These are phyloP conservation scores for Candida glaebosa DNA, from an alignment of 805 yeast genomes.

Conservation along the genomic window DNA sequence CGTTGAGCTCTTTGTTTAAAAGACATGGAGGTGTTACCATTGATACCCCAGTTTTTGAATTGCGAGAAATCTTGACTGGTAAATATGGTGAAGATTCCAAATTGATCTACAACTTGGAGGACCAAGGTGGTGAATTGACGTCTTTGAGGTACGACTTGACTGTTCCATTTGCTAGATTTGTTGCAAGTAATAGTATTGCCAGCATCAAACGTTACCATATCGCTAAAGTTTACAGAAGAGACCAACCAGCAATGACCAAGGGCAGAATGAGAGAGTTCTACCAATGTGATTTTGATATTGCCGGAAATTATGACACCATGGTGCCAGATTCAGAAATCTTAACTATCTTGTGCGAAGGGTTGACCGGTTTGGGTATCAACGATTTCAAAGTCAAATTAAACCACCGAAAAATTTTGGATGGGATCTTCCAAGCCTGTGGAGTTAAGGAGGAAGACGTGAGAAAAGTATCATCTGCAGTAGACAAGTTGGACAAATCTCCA, in stretches of 20 bases:
- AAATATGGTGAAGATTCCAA: constrained; percentile 99
- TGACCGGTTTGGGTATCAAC: constrained; percentile 74
- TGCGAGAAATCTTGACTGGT: constrained; percentile 92
- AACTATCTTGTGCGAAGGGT: constrained; percentile 79
- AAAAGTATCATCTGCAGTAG: constrained; percentile 91
- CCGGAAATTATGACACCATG: constrained; percentile 91
- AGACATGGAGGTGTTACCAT: constrained; percentile 98
- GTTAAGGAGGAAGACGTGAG: constrained; percentile 92
- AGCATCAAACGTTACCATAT: constrained; percentile 92
- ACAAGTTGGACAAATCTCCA: constrained; percentile 90
- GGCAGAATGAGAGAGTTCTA: constrained; percentile 99
- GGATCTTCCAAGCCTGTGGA: constrained; percentile 92
- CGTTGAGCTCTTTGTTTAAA: constrained; percentile 73
- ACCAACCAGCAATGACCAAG: constrained; percentile 99
- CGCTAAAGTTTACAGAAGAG: constrained; percentile 98
- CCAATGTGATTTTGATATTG: constrained; percentile 97
- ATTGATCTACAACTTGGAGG: constrained; percentile 91
- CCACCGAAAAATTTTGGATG: constrained; percentile 94
- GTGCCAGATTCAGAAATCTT: constrained; percentile 93
- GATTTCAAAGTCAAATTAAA: constrained; percentile 91
- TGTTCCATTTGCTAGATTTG: constrained; percentile 96
- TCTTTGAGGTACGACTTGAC: constrained; percentile 95
- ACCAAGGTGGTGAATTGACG: constrained; percentile 97
- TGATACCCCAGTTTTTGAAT: constrained; percentile 97
- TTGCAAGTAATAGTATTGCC: constrained; percentile 91